Evolutionary conservation across 75 land plant species (phyloP).

Genomic region (Larix kaempferi): DNA sequence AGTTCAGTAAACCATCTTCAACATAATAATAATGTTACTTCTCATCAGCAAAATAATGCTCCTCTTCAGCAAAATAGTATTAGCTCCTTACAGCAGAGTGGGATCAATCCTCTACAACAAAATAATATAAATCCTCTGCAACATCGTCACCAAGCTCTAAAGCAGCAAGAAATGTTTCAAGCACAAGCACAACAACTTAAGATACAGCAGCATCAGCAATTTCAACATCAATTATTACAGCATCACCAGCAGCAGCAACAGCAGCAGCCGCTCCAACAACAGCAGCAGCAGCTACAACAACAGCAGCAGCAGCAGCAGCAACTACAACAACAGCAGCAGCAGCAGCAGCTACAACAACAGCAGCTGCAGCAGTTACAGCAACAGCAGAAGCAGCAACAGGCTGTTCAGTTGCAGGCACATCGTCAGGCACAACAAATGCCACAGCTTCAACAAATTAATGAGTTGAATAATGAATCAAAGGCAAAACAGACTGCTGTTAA

Average conservation of each 20-base stretch:
- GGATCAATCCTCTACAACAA: conserved; percentile 38
- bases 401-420: conserved; percentile 49
- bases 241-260: conserved; percentile 11
- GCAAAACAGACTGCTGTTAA: conserved; percentile 31
- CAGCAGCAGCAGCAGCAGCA: conserved; percentile 27
- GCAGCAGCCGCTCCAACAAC: conserved; percentile 18
- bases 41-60: conserved; percentile 31
- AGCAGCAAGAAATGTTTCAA: conserved; percentile 4
- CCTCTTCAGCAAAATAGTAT: conserved; percentile 34
- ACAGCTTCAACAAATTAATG: conserved; percentile 65
- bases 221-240: conserved; percentile 13
- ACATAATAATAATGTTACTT: conserved; percentile 22
- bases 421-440: conserved; percentile 40
- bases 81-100: conserved; percentile 43
- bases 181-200: conserved; percentile 5
- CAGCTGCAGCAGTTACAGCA: conserved; percentile 33
- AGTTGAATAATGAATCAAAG: conserved; percentile 32
- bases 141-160: conserved; percentile 4
- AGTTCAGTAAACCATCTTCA: conserved; percentile 26
- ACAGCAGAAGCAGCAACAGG: conserved; percentile 40
- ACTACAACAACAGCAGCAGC: neutral
- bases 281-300: neutral
- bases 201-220: conserved; percentile 9
- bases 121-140: conserved; percentile 33
- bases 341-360: neutral